These are phyloP conservation scores for Globisporangium carolinianum DNA, from an alignment of 352 stramenopile species.

Conservation along the genomic window DNA sequence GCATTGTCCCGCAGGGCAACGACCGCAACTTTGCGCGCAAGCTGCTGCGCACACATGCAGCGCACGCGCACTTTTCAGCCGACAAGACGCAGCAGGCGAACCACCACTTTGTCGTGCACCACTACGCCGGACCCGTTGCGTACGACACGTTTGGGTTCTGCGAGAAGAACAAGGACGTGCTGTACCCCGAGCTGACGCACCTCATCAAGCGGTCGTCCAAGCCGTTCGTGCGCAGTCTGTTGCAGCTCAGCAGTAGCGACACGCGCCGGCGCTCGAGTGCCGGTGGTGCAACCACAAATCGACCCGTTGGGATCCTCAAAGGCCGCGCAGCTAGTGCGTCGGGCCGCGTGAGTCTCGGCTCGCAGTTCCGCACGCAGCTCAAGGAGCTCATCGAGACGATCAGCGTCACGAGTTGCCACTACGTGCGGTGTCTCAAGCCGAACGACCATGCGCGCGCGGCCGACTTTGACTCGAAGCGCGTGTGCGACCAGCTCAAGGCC, in stretches of 20 bases:
- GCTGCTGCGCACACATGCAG: conserved; percentile 61
- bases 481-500: conserved; percentile 96
- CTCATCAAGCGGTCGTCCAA: conserved; percentile 69
- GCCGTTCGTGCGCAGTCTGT: conserved; percentile 56
- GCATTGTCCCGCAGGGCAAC: conserved; percentile 83
- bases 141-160: conserved; percentile 93
- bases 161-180: conserved; percentile 95
- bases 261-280: background rate
- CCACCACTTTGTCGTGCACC: conserved; percentile 76
- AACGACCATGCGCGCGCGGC: conserved; percentile 92
- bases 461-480: conserved; percentile 82
- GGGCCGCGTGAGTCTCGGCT: conserved; percentile 59
- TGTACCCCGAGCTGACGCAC: conserved; percentile 80
- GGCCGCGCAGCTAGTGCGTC: conserved; percentile 24
- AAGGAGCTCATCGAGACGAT: conserved; percentile 91
- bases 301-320: conserved; percentile 22
- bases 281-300: conserved; percentile 14
- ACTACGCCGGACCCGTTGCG: conserved; percentile 92
- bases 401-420: conserved; percentile 93
- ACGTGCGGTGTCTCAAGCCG: conserved; percentile 98
- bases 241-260: conserved; percentile 19
- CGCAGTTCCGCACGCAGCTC: conserved; percentile 91
- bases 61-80: conserved; percentile 64
- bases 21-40: conserved; percentile 85
- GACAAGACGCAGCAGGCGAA: conserved; percentile 76